These are phyloP conservation scores for Allium fistulosum DNA, from an alignment of 106 monocot genomes.

Conservation along the genomic window DNA sequence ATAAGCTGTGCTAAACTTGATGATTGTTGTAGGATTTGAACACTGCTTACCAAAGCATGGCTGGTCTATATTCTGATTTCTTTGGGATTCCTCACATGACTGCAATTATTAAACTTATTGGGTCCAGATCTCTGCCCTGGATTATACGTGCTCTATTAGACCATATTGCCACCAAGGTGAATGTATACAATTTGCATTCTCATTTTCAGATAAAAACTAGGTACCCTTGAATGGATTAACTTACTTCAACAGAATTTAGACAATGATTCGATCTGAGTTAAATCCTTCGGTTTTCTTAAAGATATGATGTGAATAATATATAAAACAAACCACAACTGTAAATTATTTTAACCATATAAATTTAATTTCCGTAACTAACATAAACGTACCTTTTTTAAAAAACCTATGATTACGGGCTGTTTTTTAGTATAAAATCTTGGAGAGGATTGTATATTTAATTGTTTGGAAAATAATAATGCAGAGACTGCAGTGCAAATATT, in stretches of 20 bases:
- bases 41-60: constrained; percentile 54
- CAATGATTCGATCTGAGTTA: no score
- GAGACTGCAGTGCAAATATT: no score
- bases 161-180: constrained; percentile 79
- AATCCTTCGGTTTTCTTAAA: no score
- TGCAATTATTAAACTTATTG: constrained; percentile 79
- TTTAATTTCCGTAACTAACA: neutral
- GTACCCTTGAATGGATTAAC: no score
- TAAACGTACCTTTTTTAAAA: neutral
- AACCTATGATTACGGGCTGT: neutral
- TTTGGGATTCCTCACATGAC: constrained; percentile 90
- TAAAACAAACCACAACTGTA: no score
- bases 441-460: no score
- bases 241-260: no score
- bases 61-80: constrained; percentile 66
- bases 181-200: neutral
- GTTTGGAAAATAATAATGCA: no score
- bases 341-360: neutral
- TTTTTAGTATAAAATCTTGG: no score
- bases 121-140: constrained; percentile 85
- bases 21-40: constrained; percentile 62
- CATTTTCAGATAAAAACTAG: neutral
- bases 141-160: constrained; percentile 86
- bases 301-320: no score
- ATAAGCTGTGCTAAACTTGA: no score